phyloP scores from a whole-genome alignment of 768 basidiomycete species.

The Tricholoma terreum region DNA sequence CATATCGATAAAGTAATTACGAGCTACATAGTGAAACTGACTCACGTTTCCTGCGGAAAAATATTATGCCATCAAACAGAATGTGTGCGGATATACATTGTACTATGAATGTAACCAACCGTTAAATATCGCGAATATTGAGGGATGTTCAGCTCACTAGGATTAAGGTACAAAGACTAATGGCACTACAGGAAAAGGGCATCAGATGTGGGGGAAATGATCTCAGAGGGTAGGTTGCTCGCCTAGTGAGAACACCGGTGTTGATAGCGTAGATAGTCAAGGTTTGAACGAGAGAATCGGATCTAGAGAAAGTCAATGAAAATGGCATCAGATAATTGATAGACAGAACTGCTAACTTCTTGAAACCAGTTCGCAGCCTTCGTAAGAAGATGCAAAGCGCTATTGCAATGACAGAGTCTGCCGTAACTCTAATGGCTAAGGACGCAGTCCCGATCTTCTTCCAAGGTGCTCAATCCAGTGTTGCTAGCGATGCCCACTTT shows the following conservation, averaged over 20 bases:
- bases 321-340: not conserved
- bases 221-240: not conserved
- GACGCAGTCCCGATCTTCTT: constrained; percentile 46
- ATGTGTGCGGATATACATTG: not conserved
- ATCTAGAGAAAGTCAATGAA: constrained; percentile 27
- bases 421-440: constrained; percentile 45
- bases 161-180: not conserved
- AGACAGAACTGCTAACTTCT: constrained; percentile 21
- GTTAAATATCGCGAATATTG: not conserved
- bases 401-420: constrained; percentile 50
- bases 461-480: not conserved
- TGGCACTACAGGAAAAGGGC: not conserved
- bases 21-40: not conserved
- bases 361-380: constrained; percentile 48
- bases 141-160: not conserved
- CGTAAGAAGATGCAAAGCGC: constrained; percentile 55
- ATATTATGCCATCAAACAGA: constrained; percentile 1
- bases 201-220: not conserved
- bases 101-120: not conserved
- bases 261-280: constrained; percentile 61
- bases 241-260: constrained; percentile 62
- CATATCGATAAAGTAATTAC: not conserved
- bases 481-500: constrained; percentile 11
- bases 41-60: not conserved
- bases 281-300: constrained; percentile 52